Evolutionary conservation across 371 early-diverging fungal genomes (phyloP), one percentile per base, ranked within the genome.

Genomic region (Dinochytrium kinnereticum): DNA sequence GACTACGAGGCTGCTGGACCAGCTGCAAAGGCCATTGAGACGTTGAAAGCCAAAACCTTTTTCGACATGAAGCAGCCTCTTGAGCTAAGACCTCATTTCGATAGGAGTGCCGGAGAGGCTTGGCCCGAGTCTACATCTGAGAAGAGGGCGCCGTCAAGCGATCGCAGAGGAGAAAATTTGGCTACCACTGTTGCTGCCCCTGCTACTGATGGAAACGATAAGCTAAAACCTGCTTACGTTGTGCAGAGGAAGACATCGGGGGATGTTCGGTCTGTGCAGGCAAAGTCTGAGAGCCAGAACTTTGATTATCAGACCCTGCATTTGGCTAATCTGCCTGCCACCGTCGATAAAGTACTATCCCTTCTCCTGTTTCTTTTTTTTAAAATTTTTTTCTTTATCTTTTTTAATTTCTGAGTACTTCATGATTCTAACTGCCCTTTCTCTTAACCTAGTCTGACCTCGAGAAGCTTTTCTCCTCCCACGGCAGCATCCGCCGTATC

Each of bases 401-500:
- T 53, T 53, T 55, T 1, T 50, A 49, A 1, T 44, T 50, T 68
- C 28, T 51, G 10, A 19, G 7, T 44, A 44, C 44, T 19, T 7
- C 44, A 44, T 44, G 44, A 44, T 19, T n/a, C 44, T 44, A 19
- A 44, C 19, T 44, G 5, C 49, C 19, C 28, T 55, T 36, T 37
- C 19, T 37, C 69, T 51, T 44, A 28, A 24, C 17, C 21, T 39
- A 82, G 78, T 30, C 72, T 33, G 84, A 84, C 28, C 31, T 84
- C 51, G 81, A 82, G 33, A 67, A 59, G 19, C 36, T 76, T 34
- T 74, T 82, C 51, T 33, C 78, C 21, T 44, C 37, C 0, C 30
- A 51, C 21, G 79, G 80, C 36, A 73, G 77, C 21, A 78, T 80
- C 59, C 24, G 69, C 2, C 77, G 82, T 49, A 73, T 81, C 24